Base-by-base conservation (phyloP, 2,329 filamentous ascomycete species). In the Thielaviopsis cerberus region DNA sequence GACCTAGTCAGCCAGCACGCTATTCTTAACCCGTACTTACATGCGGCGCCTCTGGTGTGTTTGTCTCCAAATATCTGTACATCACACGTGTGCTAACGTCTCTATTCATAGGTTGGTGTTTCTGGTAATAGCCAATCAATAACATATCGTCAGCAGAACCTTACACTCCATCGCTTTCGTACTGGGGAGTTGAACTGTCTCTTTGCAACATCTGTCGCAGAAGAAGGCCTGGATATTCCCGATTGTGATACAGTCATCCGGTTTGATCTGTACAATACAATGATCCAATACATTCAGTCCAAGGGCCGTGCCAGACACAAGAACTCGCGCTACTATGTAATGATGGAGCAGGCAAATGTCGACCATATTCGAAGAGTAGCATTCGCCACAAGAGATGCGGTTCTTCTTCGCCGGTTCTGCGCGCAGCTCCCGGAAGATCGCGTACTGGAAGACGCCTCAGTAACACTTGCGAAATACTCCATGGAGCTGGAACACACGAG, bases 231-330 rank as follows among this genome's bases (percentile, higher is more conserved):
- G 13, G 82, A 85, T 63, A 78, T 85, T 53, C 81, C 82, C 0
- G 79, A 83, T 58, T 85, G 82, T 67, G 83, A 85, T 62, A 67
- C 83, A 1, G 73, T 85, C 27, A 74, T 86, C 60, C 72, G 90
- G 1, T 98, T 96, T 65, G 88, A 97, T 66, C 77, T 94, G 1
- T 95, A 89, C 69, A 76, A 78, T 11, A 96, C 91, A 0, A 82
- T 95, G 69, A 97, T 97, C 56, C 87, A 94, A 66, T 97, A 96
- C 66, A 83, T 97, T 22, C 92, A 98, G 68, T 96, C 90, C 15
- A 80, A 88, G 62, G 92, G 92, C 0, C 80, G 92, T 57, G 92
- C 92, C 13, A 79, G 92, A 45, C 85, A 88, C 64, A 69, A 72
- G 0, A 77, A 84, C 57, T 97, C 92, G 0, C 82, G 79, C 62